phyloP scores from a whole-genome alignment of 306 rosid species.

The Glycyrrhiza uralensis region DNA sequence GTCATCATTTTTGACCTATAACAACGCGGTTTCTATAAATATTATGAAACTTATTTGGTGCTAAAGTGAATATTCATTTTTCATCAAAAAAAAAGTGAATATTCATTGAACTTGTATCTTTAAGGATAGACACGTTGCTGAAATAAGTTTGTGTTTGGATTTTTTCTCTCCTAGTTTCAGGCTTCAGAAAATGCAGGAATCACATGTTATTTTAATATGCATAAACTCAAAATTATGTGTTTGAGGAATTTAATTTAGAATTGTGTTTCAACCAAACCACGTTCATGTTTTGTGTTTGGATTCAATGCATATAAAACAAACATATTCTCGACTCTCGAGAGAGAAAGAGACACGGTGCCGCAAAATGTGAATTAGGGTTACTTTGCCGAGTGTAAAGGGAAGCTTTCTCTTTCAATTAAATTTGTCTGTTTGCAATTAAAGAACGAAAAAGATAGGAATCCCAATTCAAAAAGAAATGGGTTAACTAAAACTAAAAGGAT shows the following conservation, averaged over 20 bases:
- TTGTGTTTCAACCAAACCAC: background rate
- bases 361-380: constrained; percentile 45
- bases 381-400: constrained; percentile 43
- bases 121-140: background rate
- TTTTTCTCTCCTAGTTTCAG: background rate
- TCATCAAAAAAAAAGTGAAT: no score
- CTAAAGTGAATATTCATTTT: background rate
- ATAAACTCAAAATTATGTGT: background rate
- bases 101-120: constrained; percentile 4
- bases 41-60: background rate
- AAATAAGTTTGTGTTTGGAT: background rate
- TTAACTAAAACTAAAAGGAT: constrained; percentile 29
- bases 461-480: constrained; percentile 39
- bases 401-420: constrained; percentile 29
- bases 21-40: background rate
- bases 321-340: background rate
- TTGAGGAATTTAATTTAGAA: no score
- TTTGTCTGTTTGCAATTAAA: constrained; percentile 44
- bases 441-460: constrained; percentile 65
- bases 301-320: background rate
- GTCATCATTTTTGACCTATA: background rate
- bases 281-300: background rate
- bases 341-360: constrained; percentile 34
- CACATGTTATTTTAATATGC: no score
- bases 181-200: background rate